A percentile compares a stretch with the other conserved stretches of the same genome.
Conservation (phyloP, 2,329 filamentous ascomycete genomes). For the Diaporthe humulicola region DNA sequence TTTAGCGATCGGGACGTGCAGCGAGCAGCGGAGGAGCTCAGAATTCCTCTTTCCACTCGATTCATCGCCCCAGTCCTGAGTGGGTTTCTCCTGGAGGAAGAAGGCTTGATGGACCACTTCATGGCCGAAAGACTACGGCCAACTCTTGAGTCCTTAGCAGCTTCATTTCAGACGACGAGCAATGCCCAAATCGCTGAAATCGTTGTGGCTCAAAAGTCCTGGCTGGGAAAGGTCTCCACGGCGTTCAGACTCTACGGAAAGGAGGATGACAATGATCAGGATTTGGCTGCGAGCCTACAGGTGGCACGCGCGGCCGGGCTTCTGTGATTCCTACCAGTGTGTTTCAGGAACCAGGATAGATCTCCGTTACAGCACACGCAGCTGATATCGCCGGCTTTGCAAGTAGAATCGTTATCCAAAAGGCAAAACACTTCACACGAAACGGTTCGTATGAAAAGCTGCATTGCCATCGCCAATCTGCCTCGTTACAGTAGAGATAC, state of each 20-base stretch:
- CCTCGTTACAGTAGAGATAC: no score
- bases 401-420: no score
- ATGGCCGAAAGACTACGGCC: background rate
- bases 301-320: background rate
- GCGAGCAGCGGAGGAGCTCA: background rate
- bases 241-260: background rate
- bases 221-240: background rate
- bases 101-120: background rate
- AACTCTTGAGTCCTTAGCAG: background rate
- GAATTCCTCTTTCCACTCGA: background rate
- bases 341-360: background rate
- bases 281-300: background rate
- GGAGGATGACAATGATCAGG: background rate
- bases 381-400: no score
- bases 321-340: background rate
- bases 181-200: background rate
- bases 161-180: background rate
- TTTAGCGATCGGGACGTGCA: background rate
- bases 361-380: background rate
- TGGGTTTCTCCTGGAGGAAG: background rate
- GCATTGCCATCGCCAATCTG: no score
- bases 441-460: no score
- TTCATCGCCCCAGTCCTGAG: background rate
- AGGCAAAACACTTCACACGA: no score
- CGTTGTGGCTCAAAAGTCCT: background rate